Conservation (phyloP, 2,329 filamentous ascomycete species). For the Talaromyces sp. region DNA sequence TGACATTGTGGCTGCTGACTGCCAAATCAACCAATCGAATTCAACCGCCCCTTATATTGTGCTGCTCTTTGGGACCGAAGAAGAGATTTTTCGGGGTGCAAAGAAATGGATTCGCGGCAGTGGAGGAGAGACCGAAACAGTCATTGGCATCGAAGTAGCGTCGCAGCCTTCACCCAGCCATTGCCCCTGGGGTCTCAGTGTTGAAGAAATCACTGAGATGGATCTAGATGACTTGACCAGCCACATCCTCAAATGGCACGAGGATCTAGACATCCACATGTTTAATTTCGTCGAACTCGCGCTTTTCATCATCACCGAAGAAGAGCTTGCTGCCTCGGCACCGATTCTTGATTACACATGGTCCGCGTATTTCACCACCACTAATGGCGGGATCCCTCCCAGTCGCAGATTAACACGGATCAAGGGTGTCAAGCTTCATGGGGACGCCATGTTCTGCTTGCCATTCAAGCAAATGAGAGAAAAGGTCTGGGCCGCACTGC, state of each 20-base stretch:
- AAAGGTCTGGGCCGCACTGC: neutral
- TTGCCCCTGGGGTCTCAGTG: neutral
- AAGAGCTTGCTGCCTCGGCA: neutral
- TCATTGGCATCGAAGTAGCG: neutral
- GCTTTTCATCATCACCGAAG: neutral
- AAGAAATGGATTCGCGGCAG: neutral
- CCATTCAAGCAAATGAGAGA: neutral
- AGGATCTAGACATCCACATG: neutral
- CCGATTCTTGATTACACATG: neutral
- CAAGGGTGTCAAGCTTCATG: neutral
- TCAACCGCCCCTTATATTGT: neutral
- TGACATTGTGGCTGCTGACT: neutral
- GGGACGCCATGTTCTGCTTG: neutral
- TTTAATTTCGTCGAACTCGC: neutral
- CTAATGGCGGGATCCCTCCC: no score
- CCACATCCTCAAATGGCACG: neutral
- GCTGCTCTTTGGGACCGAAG: neutral
- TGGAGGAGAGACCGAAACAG: neutral
- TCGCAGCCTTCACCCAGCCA: neutral
- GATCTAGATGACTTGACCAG: neutral
- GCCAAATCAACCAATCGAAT: neutral
- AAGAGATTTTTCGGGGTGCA: neutral
- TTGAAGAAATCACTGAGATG: neutral
- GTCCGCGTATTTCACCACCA: no score
- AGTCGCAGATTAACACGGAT: no score